Conservation (phyloP, 1,284 basidiomycete genomes). For the Cryptococcus amylolentus region DNA sequence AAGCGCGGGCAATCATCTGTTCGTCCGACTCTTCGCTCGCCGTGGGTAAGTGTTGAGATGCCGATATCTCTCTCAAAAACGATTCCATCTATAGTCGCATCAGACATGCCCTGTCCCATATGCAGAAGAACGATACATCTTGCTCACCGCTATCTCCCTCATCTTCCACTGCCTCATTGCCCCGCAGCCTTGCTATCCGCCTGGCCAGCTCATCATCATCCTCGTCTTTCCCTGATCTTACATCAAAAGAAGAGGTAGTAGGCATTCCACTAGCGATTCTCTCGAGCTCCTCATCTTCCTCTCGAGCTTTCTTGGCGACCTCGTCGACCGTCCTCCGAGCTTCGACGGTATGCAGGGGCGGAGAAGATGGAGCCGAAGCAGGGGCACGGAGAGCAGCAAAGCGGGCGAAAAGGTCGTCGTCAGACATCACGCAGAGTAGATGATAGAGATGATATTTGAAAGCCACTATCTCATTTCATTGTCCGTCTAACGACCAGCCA, state of each 20-base stretch:
- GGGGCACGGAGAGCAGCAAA: constrained; percentile 24
- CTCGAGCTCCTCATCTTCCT: constrained; percentile 30
- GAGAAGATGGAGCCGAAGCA: not conserved
- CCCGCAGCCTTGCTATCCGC: constrained; percentile 16
- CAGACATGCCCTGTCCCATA: not conserved
- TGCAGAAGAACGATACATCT: constrained; percentile 1
- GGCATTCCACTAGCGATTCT: constrained; percentile 22
- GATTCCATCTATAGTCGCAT: constrained; percentile 11
- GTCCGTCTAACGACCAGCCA: no score
- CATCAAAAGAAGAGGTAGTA: not conserved
- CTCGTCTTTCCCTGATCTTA: not conserved
- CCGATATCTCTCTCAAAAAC: constrained; percentile 8
- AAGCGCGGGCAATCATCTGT: constrained; percentile 2
- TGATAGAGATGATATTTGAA: no score
- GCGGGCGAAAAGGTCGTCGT: constrained; percentile 21
- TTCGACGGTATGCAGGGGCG: not conserved
- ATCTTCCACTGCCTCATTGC: not conserved
- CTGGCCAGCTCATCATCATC: constrained; percentile 15
- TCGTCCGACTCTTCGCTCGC: not conserved
- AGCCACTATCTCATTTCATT: no score
- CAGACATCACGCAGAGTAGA: not conserved
- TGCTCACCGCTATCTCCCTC: constrained; percentile 1
- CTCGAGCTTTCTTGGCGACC: constrained; percentile 9
- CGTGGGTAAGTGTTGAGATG: not conserved
- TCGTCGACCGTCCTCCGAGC: not conserved